Evolutionary conservation across 164 flowering plant genomes (phyloP).

Genomic region (Vitis rotundifolia): DNA sequence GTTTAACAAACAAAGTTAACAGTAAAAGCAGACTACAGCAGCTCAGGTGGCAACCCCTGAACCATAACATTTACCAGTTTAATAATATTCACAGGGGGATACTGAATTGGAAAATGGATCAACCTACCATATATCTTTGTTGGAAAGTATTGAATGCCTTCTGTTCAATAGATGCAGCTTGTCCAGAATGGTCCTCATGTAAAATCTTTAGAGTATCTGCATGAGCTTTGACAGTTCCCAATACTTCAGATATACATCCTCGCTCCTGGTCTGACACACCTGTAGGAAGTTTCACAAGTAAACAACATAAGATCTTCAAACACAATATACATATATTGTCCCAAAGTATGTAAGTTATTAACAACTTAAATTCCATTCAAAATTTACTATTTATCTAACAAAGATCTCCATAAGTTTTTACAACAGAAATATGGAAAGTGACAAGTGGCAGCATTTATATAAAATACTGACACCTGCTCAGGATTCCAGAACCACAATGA

Average conservation of each 20-base stretch:
- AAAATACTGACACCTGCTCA: too few relatives aligned
- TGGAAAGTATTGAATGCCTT: constrained; percentile 58
- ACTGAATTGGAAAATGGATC: neutral
- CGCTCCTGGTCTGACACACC: constrained; percentile 60
- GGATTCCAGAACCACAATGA: too few relatives aligned
- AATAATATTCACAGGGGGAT: neutral
- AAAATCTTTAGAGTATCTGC: constrained; percentile 42
- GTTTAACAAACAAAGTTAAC: too few relatives aligned
- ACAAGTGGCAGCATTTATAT: too few relatives aligned
- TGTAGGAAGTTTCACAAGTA: constrained; percentile 19
- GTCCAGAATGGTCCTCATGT: constrained; percentile 53
- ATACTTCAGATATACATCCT: constrained; percentile 48
- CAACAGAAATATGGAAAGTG: too few relatives aligned
- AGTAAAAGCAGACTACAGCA: too few relatives aligned
- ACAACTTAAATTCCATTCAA: too few relatives aligned
- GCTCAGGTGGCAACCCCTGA: too few relatives aligned
- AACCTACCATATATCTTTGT: constrained; percentile 68
- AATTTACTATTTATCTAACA: too few relatives aligned
- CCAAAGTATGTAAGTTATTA: too few relatives aligned
- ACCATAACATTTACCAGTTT: too few relatives aligned
- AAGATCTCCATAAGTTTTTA: too few relatives aligned
- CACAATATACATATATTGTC: neutral
- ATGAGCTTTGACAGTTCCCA: constrained; percentile 48
- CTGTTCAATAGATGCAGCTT: constrained; percentile 51
- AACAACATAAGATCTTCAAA: neutral